Evolutionary conservation across 768 basidiomycete species (phyloP).

Genomic region (Rossbeevera mucosa): DNA sequence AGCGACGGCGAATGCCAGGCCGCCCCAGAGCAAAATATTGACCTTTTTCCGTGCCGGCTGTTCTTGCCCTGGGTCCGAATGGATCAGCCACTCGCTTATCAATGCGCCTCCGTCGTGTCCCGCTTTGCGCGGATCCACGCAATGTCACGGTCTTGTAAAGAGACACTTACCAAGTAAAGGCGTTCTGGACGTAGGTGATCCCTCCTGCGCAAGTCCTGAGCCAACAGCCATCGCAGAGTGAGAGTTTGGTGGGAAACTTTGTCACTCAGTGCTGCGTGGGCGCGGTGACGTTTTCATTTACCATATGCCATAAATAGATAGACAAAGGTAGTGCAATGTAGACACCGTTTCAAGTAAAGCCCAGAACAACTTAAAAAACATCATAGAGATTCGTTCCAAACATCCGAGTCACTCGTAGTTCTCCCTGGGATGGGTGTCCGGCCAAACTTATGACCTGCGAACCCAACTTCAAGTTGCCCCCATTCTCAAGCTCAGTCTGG

Average conservation of each 20-base stretch:
- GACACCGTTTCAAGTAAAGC: too few relatives aligned
- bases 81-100: neutral
- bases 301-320: constrained; percentile 1
- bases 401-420: too few relatives aligned
- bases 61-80: neutral
- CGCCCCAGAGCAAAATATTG: constrained; percentile 3
- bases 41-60: constrained; percentile 1
- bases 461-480: too few relatives aligned
- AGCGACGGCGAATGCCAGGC: constrained; percentile 17
- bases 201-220: neutral
- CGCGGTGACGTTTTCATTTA: neutral
- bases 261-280: constrained; percentile 4
- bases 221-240: constrained; percentile 9
- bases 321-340: too few relatives aligned
- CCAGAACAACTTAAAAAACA: too few relatives aligned
- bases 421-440: too few relatives aligned
- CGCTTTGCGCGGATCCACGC: too few relatives aligned
- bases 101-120: too few relatives aligned
- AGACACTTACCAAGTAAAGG: constrained; percentile 18
- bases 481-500: too few relatives aligned
- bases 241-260: neutral
- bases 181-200: constrained; percentile 7
- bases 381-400: too few relatives aligned
- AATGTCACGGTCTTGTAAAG: neutral
- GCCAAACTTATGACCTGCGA: neutral